A percentile compares a stretch with the other conserved stretches of the same genome.
phyloP scores from a whole-genome alignment of 805 yeast species.

The Isabelozyma pseudorhagii region DNA sequence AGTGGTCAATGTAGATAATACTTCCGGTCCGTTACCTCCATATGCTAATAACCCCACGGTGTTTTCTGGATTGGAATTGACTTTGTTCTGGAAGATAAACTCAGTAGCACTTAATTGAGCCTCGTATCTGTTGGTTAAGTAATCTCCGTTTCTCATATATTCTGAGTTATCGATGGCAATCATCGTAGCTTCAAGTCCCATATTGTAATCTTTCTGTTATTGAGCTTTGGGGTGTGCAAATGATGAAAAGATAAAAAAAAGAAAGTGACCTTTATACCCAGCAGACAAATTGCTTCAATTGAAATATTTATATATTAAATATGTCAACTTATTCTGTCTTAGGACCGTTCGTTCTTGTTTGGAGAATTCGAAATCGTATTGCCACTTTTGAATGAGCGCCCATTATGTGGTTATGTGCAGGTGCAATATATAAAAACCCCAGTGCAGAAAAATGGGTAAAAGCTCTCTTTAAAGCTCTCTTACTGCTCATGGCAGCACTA shows the following conservation, averaged over 20 bases:
- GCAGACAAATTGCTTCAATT: too few relatives aligned
- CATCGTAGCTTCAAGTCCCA: slow-evolving; percentile 97
- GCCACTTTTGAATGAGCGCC: not conserved
- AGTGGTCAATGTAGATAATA: slow-evolving; percentile 81
- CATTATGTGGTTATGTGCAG: not conserved
- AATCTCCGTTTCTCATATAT: slow-evolving; percentile 94
- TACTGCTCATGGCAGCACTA: slow-evolving; percentile 3
- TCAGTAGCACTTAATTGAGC: slow-evolving; percentile 92
- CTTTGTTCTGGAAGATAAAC: slow-evolving; percentile 78
- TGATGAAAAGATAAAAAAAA: too few relatives aligned
- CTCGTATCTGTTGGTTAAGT: slow-evolving; percentile 79
- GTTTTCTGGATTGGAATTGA: slow-evolving; percentile 87
- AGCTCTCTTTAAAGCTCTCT: too few relatives aligned
- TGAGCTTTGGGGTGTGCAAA: not conserved
- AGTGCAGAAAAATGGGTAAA: not conserved
- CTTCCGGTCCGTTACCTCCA: slow-evolving; percentile 82
- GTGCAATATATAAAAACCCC: not conserved
- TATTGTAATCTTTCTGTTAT: slow-evolving; percentile 23
- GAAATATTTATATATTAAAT: too few relatives aligned
- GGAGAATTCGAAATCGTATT: not conserved
- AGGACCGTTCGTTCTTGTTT: not conserved
- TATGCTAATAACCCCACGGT: slow-evolving; percentile 88
- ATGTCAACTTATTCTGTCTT: not conserved
- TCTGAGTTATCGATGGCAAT: slow-evolving; percentile 94
- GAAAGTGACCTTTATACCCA: too few relatives aligned